Percentiles rank a stretch among this genome's conserved stretches.
These are phyloP conservation scores for Alternaria incomplexa DNA, from an alignment of 2,329 filamentous ascomycete genomes.

Conservation along the genomic window DNA sequence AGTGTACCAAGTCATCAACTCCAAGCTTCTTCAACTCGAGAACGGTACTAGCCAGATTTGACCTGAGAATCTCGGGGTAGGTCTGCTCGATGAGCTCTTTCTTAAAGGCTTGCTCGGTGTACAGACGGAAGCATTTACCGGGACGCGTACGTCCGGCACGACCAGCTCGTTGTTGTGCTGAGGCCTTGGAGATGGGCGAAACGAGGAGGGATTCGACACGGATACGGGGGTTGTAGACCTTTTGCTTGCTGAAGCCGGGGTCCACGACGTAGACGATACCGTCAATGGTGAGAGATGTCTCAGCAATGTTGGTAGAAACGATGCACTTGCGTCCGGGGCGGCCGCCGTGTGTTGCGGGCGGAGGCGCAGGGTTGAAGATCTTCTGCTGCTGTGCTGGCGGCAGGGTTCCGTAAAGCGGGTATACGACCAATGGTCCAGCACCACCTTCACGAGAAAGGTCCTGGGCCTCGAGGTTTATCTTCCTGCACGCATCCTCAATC, in stretches of 20 bases:
- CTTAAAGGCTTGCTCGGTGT: conserved; percentile 95
- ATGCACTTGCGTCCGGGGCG: conserved; percentile 92
- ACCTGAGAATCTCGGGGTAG: conserved; percentile 92
- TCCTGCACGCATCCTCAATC: conserved; percentile 93
- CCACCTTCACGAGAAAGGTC: conserved; percentile 92
- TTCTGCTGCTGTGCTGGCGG: conserved; percentile 92
- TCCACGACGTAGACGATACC: conserved; percentile 99
- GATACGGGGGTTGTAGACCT: conserved; percentile 97
- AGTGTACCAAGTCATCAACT: conserved; percentile 93
- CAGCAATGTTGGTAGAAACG: conserved; percentile 95
- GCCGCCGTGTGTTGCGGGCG: conserved; percentile 73
- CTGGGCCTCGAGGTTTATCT: conserved; percentile 88
- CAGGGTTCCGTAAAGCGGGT: conserved; percentile 91
- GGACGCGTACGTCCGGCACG: conserved; percentile 98
- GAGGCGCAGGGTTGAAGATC: conserved; percentile 91
- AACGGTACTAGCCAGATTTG: conserved; percentile 93
- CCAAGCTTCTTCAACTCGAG: conserved; percentile 97
- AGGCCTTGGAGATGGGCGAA: conserved; percentile 96
- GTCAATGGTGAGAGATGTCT: conserved; percentile 96
- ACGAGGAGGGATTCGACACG: conserved; percentile 97
- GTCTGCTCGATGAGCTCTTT: conserved; percentile 98
- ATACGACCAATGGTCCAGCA: conserved; percentile 86
- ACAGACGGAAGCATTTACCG: conserved; percentile 96
- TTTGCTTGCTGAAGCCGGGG: conserved; percentile 98
- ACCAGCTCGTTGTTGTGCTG: conserved; percentile 95